Conservation (phyloP, 202 grass and related monocot species). For the Zizania palustris region DNA sequence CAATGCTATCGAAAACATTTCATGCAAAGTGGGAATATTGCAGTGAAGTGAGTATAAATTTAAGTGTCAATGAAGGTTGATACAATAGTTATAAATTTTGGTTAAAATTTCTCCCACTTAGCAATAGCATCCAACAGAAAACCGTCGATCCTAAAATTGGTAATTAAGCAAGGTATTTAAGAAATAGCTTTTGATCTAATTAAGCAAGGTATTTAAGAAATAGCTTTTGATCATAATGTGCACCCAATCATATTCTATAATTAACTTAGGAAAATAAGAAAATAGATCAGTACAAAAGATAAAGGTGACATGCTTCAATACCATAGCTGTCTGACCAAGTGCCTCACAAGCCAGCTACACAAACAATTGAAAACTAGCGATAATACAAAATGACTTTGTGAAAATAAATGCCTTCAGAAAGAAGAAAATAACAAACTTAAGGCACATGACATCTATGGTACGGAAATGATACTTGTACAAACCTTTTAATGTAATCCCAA, state of each 20-base stretch:
- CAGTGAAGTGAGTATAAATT: no score
- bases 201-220: slow-evolving; percentile 19
- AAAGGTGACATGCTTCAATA: slow-evolving; percentile 46
- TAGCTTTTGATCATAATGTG: not conserved
- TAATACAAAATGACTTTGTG: slow-evolving; percentile 24
- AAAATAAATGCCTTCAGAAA: not conserved
- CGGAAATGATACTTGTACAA: not conserved
- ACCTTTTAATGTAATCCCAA: slow-evolving; percentile 99
- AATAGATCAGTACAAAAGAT: slow-evolving; percentile 25
- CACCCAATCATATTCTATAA: not conserved
- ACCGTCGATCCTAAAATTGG: no score
- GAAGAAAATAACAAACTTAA: not conserved
- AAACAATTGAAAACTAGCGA: slow-evolving; percentile 43
- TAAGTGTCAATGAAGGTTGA: no score
- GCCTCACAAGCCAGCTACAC: slow-evolving; percentile 77
- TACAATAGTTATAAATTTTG: no score
- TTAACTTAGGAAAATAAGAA: slow-evolving; percentile 16
- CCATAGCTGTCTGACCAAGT: slow-evolving; percentile 71
- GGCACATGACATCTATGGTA: not conserved
- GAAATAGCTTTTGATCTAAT: no score
- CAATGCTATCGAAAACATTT: no score
- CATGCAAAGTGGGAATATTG: no score
- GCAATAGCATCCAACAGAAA: no score
- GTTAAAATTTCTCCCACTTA: no score
- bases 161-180: no score